A percentile compares a stretch with the other conserved stretches of the same genome.
Evolutionary conservation across 75 land plant species (phyloP).

Genomic region (Larix kaempferi): DNA sequence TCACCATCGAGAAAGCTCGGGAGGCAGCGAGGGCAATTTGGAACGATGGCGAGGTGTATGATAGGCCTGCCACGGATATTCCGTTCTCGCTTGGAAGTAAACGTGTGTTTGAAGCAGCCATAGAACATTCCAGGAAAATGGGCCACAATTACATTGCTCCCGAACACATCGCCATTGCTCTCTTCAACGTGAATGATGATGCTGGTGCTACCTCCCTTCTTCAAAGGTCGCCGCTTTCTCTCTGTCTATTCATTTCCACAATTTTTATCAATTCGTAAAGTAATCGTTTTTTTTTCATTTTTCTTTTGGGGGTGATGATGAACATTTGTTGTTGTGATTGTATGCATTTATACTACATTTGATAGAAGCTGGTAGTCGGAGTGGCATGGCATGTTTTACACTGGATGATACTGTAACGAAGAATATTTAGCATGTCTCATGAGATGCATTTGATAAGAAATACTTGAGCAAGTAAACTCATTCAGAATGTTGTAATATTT

Average conservation of each 20-base stretch:
- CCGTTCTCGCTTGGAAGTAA: conserved; percentile 80
- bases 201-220: conserved; percentile 56
- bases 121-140: conserved; percentile 72
- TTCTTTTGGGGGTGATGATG: too few relatives aligned
- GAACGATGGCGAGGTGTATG: background rate
- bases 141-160: conserved; percentile 88
- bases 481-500: too few relatives aligned
- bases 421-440: too few relatives aligned
- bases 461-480: too few relatives aligned
- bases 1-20: conserved; percentile 66
- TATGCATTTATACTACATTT: background rate
- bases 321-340: background rate
- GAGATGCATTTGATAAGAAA: too few relatives aligned
- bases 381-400: too few relatives aligned
- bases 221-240: conserved; percentile 43
- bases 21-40: conserved; percentile 40
- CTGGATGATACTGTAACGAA: too few relatives aligned
- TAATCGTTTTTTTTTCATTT: too few relatives aligned
- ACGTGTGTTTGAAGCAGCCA: conserved; percentile 89
- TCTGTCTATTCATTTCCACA: too few relatives aligned
- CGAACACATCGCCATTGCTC: conserved; percentile 80
- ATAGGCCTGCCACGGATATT: conserved; percentile 47
- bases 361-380: background rate
- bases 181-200: conserved; percentile 73
- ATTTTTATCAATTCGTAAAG: too few relatives aligned